phyloP scores from a whole-genome alignment of 805 yeast genomes.

The Nakazawaea ernobii region DNA sequence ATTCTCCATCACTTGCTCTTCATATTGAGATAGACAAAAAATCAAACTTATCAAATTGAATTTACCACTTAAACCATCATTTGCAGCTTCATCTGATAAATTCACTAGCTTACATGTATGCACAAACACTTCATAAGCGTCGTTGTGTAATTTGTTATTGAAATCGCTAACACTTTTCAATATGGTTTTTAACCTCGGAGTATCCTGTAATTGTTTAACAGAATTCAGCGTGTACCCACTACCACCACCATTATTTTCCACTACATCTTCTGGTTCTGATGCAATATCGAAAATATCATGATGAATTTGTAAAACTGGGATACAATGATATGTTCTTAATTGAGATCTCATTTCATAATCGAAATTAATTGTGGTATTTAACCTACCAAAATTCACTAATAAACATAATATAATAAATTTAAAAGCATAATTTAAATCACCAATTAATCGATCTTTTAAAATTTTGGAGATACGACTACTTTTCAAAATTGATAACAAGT shows the following conservation, averaged over 20 bases:
- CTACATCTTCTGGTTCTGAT: conserved; percentile 9
- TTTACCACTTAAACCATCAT: neutral
- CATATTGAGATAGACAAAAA: conserved; percentile 65
- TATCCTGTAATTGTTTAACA: conserved; percentile 84
- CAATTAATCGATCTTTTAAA: conserved; percentile 74
- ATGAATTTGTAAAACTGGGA: conserved; percentile 80
- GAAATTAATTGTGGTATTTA: conserved; percentile 92
- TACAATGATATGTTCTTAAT: conserved; percentile 86
- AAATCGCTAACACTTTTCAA: conserved; percentile 83
- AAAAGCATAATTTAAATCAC: conserved; percentile 33
- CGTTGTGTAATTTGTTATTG: conserved; percentile 40
- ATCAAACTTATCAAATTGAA: conserved; percentile 43
- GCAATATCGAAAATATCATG: conserved; percentile 27
- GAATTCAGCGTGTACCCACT: conserved; percentile 32
- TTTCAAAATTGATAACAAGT: conserved; percentile 74
- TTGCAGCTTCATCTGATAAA: neutral
- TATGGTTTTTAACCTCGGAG: conserved; percentile 88
- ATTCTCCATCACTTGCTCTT: conserved; percentile 40
- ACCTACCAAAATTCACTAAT: conserved; percentile 84
- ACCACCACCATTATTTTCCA: conserved; percentile 19
- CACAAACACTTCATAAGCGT: conserved; percentile 41
- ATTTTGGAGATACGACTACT: conserved; percentile 80
- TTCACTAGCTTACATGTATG: conserved; percentile 22
- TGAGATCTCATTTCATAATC: conserved; percentile 95
- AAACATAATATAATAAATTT: conserved; percentile 45